Base-by-base conservation (phyloP, 257 asterid genomes). In the Cruciata laevipes region DNA sequence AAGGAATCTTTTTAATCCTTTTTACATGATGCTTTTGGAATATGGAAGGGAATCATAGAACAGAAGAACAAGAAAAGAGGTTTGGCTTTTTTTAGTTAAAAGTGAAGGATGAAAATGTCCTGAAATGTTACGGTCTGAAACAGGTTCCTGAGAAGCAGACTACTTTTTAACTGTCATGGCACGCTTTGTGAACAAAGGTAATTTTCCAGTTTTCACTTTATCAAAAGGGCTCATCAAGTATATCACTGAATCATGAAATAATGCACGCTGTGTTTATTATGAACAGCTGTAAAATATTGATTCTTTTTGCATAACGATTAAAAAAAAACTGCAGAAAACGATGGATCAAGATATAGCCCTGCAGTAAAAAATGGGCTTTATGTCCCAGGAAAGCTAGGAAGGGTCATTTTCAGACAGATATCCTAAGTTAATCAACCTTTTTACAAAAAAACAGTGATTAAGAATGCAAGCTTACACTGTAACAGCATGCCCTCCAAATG, bases 401-500 rank as follows among this genome's bases (percentile, higher is more conserved):
- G 37, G 11, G 85, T 82, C 78, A 14, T 67, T 82, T 73, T 84
- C 86, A 66, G 35, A 4, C 44, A 66, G 61, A 58, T 20, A 42
- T 67, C 52, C 17, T 44, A 66, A 53, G 58, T 20, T 18, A 52
- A 52, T n/a, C 18, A 7, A 52, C 9, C 58, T 52, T 52, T 17
- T 27, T 5, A 38, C 25, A 53, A 38, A 27, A 17, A 53, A 37
- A 68, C 47, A 64, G 73, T 13, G 67, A 47, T 47, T 38, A 69
- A 31, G n/a, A 24, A 31, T 14, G 32, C n/a, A 60, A 53, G 59
- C 95, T 86, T 91, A 89, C 97, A 91, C 97, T 37, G 97, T 91
- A 30, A 90, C 97, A 58, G 97, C 97, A 83, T 90, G 97, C 73
- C 97, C 97, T 64, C 97, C 97, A 52, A 91, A 91, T 58, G 96